Evolutionary conservation across 1,284 basidiomycete genomes (phyloP).

Genomic region (Apiotrichum sp.): DNA sequence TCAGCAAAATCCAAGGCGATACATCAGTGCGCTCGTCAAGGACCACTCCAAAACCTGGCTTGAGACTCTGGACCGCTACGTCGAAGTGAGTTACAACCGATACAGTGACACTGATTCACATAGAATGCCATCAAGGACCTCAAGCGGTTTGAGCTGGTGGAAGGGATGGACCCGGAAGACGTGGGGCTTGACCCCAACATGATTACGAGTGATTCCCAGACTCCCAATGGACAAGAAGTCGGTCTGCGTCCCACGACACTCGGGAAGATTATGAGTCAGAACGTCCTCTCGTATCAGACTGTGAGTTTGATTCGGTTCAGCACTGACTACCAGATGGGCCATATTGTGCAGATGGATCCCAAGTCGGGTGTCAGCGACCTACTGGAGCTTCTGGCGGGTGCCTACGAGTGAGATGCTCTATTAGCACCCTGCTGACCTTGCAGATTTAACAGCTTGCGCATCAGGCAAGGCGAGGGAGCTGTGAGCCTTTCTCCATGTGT

Average conservation of each 20-base stretch:
- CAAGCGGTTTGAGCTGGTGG: slow-evolving; percentile 57
- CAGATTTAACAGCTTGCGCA: slow-evolving; percentile 37
- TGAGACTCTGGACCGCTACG: slow-evolving; percentile 67
- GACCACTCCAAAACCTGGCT: slow-evolving; percentile 39
- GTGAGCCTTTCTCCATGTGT: slow-evolving; percentile 19
- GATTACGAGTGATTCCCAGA: too few species aligned
- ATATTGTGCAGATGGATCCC: slow-evolving; percentile 21
- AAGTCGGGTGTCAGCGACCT: slow-evolving; percentile 20
- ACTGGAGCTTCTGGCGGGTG: slow-evolving; percentile 24
- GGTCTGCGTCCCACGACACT: slow-evolving; percentile 4
- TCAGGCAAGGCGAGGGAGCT: slow-evolving; percentile 37
- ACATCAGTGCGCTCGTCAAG: slow-evolving; percentile 51
- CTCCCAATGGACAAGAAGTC: too few species aligned
- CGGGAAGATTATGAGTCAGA: slow-evolving; percentile 37
- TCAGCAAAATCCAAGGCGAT: slow-evolving; percentile 70
- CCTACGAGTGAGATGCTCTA: slow-evolving; percentile 28
- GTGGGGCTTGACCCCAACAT: too few species aligned
- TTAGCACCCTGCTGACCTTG: background rate
- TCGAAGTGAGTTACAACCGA: slow-evolving; percentile 45
- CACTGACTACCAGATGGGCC: slow-evolving; percentile 17
- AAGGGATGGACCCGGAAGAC: slow-evolving; percentile 33
- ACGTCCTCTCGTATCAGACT: slow-evolving; percentile 12
- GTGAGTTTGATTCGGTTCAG: background rate
- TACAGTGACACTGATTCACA: background rate
- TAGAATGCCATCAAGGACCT: slow-evolving; percentile 58